These are phyloP conservation scores for Kazachstania sp. DNA, from an alignment of 1,139 yeast species.

Conservation along the genomic window DNA sequence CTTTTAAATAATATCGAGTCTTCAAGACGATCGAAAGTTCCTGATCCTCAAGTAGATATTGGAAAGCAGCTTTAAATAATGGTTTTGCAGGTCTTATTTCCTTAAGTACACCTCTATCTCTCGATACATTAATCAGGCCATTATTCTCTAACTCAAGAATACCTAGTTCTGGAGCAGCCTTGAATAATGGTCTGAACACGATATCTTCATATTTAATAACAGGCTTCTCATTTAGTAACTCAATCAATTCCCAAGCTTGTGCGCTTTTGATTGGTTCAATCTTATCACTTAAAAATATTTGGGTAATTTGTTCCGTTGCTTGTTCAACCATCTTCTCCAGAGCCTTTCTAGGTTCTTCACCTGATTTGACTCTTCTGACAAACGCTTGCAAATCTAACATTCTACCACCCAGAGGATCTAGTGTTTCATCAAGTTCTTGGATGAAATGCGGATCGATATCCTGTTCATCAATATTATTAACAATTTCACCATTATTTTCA, in stretches of 20 bases:
- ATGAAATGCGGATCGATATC: slow-evolving; percentile 14
- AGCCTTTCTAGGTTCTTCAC: slow-evolving; percentile 75
- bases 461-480: slow-evolving; percentile 7
- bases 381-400: slow-evolving; percentile 90
- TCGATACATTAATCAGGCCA: slow-evolving; percentile 59
- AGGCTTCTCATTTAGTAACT: slow-evolving; percentile 45
- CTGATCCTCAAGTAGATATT: slow-evolving; percentile 49
- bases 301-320: slow-evolving; percentile 81
- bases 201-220: slow-evolving; percentile 45
- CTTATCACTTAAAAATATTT: slow-evolving; percentile 56
- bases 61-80: slow-evolving; percentile 71
- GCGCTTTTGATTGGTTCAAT: slow-evolving; percentile 56
- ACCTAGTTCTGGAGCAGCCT: slow-evolving; percentile 46
- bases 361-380: slow-evolving; percentile 77
- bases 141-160: slow-evolving; percentile 67
- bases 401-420: slow-evolving; percentile 84
- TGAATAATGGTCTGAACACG: slow-evolving; percentile 55
- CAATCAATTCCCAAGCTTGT: slow-evolving; percentile 83
- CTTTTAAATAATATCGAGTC: slow-evolving; percentile 45
- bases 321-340: slow-evolving; percentile 71
- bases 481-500: slow-evolving; percentile 10
- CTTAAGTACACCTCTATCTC: slow-evolving; percentile 67
- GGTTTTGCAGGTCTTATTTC: slow-evolving; percentile 77
- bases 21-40: slow-evolving; percentile 57
- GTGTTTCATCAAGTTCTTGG: slow-evolving; percentile 42